Percentiles rank a stretch among this genome's conserved stretches.
phyloP scores from a whole-genome alignment of 2,329 filamentous ascomycete species.

The Fusarium begoniae region DNA sequence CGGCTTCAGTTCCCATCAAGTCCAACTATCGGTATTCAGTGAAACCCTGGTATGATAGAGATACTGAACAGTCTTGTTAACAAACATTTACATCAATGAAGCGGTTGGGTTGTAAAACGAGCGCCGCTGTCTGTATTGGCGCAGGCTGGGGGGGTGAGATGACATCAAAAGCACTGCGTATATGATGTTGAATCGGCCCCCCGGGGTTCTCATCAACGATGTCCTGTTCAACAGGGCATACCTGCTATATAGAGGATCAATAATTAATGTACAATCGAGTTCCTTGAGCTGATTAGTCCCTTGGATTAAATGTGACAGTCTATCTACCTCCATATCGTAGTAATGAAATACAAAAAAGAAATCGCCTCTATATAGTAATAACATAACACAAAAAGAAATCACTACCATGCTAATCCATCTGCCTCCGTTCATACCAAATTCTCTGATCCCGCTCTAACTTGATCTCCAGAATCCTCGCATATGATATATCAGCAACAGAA shows the following conservation, averaged over 20 bases:
- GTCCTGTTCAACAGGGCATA: background rate
- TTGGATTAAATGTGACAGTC: background rate
- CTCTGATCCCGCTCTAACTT: background rate
- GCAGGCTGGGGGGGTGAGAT: accelerated
- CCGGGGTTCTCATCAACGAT: accelerated
- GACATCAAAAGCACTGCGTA: too few relatives aligned
- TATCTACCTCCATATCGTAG: background rate
- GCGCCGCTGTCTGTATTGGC: background rate
- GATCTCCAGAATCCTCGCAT: background rate
- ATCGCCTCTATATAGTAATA: background rate
- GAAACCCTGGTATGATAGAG: background rate
- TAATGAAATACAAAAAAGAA: background rate
- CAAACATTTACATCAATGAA: accelerated
- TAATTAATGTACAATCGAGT: background rate
- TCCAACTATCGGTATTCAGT: too few relatives aligned
- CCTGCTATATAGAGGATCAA: background rate
- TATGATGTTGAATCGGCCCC: background rate
- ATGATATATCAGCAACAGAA: background rate
- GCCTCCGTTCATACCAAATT: background rate
- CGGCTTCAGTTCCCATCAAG: background rate
- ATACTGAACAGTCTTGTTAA: accelerated
- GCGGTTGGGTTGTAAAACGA: accelerated
- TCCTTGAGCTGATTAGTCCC: background rate
- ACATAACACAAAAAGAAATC: background rate
- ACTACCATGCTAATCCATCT: background rate